Evolutionary conservation across 2,329 filamentous ascomycete genomes (phyloP).

Genomic region (Proliferodiscus dingleyae): DNA sequence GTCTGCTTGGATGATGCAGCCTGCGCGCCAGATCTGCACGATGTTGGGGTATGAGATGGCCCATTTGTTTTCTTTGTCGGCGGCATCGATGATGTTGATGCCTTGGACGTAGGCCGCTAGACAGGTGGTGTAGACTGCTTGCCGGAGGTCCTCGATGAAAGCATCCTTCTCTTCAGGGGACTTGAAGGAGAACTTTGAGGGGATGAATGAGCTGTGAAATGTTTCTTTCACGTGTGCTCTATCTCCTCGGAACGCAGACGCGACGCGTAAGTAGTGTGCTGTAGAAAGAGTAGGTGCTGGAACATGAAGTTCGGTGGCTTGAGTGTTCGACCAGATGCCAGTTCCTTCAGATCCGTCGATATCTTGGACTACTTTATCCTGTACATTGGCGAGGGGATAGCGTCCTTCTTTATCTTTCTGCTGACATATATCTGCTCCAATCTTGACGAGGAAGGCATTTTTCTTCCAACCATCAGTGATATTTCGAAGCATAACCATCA

Average conservation of each 20-base stretch:
- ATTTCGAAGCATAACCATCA: too few species aligned
- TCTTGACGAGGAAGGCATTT: conserved; percentile 58
- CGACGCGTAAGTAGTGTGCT: conserved; percentile 58
- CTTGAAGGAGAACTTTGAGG: conserved; percentile 23
- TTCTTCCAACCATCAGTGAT: too few species aligned
- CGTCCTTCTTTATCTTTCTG: conserved; percentile 40
- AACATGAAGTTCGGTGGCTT: conserved; percentile 57
- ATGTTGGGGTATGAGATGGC: conserved; percentile 46
- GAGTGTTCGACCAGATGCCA: conserved; percentile 59
- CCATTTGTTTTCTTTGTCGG: conserved; percentile 56
- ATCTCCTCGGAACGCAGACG: conserved; percentile 56
- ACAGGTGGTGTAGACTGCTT: conserved; percentile 57
- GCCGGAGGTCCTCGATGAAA: conserved; percentile 54
- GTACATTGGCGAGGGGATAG: conserved; percentile 55
- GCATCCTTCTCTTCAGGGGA: conserved; percentile 33
- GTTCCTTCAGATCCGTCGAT: conserved; percentile 63
- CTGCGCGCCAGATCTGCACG: conserved; percentile 61
- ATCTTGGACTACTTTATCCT: conserved; percentile 69
- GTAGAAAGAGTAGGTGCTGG: conserved; percentile 59
- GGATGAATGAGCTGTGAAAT: conserved; percentile 31
- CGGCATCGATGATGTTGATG: conserved; percentile 56
- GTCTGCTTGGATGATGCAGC: conserved; percentile 67
- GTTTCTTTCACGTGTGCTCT: conserved; percentile 47
- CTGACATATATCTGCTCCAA: conserved; percentile 57
- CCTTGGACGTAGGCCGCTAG: conserved; percentile 62